These are phyloP conservation scores for Bidens hawaiensis DNA, from an alignment of 140 eudicot species.

Conservation along the genomic window DNA sequence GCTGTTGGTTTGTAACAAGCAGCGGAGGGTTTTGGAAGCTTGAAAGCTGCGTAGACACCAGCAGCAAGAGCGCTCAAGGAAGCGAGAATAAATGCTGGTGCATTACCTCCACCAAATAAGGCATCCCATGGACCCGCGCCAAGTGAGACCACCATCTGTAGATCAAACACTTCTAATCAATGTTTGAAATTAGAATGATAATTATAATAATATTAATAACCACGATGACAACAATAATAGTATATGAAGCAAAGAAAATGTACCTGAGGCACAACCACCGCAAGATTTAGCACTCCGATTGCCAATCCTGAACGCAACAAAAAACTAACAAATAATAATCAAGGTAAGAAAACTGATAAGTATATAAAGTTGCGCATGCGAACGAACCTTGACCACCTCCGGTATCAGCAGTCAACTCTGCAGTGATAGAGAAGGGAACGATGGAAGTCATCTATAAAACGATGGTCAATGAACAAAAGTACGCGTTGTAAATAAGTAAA, in stretches of 20 bases:
- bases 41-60: too few relatives aligned
- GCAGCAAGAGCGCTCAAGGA: too few relatives aligned
- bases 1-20: too few relatives aligned
- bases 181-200: background rate
- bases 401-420: conserved; percentile 84
- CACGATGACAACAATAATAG: background rate
- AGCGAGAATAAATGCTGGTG: conserved; percentile 56
- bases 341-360: too few relatives aligned
- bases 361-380: too few relatives aligned
- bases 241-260: conserved; percentile 17
- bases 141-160: conserved; percentile 87
- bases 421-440: conserved; percentile 93
- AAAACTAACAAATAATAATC: too few relatives aligned
- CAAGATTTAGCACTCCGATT: conserved; percentile 89
- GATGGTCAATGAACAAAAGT: conserved; percentile 41
- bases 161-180: background rate
- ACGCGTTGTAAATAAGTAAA: conserved; percentile 6
- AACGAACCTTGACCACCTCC: conserved; percentile 99
- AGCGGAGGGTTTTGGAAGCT: too few relatives aligned
- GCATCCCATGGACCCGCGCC: conserved; percentile 99
- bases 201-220: background rate
- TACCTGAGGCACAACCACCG: conserved; percentile 96
- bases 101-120: conserved; percentile 91
- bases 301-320: too few relatives aligned
- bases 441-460: conserved; percentile 93